These are phyloP conservation scores for Starmerella asiatica DNA, from an alignment of 805 yeast genomes.

Conservation along the genomic window DNA sequence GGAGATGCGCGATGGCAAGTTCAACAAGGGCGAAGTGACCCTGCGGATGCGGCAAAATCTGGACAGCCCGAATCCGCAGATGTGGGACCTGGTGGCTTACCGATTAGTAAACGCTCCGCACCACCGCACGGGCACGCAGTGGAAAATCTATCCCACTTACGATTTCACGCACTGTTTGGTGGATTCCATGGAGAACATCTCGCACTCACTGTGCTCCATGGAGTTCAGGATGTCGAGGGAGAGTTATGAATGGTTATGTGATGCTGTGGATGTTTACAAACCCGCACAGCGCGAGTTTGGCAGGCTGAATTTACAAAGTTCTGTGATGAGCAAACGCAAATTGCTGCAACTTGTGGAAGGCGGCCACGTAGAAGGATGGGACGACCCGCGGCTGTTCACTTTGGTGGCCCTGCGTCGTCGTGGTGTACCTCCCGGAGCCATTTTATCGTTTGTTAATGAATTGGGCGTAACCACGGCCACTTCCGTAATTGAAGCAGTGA, in stretches of 20 bases:
- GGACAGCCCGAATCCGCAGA: conserved; percentile 84
- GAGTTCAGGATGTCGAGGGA: conserved; percentile 87
- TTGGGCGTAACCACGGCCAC: conserved; percentile 93
- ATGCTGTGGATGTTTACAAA: conserved; percentile 82
- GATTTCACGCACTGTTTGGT: conserved; percentile 99
- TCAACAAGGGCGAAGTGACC: conserved; percentile 81
- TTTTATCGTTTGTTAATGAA: conserved; percentile 81
- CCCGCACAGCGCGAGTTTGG: conserved; percentile 99
- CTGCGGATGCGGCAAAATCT: conserved; percentile 95
- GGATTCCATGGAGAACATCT: conserved; percentile 90
- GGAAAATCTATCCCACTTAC: conserved; percentile 98
- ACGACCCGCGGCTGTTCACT: conserved; percentile 92
- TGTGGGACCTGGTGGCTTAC: conserved; percentile 99
- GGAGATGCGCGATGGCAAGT: conserved; percentile 81
- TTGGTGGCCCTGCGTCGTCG: conserved; percentile 90
- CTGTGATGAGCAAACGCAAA: conserved; percentile 88
- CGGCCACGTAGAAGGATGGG: conserved; percentile 84
- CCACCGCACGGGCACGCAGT: conserved; percentile 90
- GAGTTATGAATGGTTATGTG: conserved; percentile 97
- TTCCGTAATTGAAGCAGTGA: conserved; percentile 74
- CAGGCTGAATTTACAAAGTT: conserved; percentile 85
- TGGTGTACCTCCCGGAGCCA: conserved; percentile 98
- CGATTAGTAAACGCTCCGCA: conserved; percentile 85
- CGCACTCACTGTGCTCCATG: conserved; percentile 92
- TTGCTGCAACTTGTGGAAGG: conserved; percentile 84